These are phyloP conservation scores for Candida sphagnicola DNA, from an alignment of 805 yeast genomes.

Conservation along the genomic window DNA sequence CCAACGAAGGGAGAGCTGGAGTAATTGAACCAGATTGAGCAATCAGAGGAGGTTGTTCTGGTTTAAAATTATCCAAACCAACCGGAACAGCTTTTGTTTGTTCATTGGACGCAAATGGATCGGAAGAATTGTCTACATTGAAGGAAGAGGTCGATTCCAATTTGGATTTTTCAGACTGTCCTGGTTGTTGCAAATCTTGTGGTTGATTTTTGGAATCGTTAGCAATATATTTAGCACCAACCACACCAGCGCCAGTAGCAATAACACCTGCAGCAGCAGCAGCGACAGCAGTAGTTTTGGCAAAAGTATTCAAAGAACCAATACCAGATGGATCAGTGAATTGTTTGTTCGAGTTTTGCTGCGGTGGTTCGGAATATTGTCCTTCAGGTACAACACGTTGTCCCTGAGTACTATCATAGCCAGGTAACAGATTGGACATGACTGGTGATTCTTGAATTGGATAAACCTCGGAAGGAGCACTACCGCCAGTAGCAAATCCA, in stretches of 20 bases:
- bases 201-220: not conserved
- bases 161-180: not conserved
- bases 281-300: slow-evolving; percentile 7
- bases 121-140: not conserved
- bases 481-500: not conserved
- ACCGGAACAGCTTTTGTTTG: not conserved
- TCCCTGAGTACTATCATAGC: no score
- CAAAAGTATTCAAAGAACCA: not conserved
- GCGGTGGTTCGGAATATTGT: not conserved
- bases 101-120: slow-evolving; percentile 1
- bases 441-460: slow-evolving; percentile 1
- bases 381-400: no score
- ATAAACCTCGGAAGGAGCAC: not conserved
- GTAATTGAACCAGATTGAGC: not conserved
- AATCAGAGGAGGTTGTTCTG: not conserved
- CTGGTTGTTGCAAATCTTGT: not conserved
- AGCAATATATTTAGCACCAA: not conserved
- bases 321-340: not conserved
- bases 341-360: not conserved
- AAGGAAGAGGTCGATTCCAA: not conserved
- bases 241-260: slow-evolving; percentile 5
- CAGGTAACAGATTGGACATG: no score
- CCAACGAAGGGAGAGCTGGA: not conserved
- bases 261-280: slow-evolving; percentile 9
- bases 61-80: no score